phyloP scores from a whole-genome alignment of 805 yeast species.

The Wickerhamiella brachini region DNA sequence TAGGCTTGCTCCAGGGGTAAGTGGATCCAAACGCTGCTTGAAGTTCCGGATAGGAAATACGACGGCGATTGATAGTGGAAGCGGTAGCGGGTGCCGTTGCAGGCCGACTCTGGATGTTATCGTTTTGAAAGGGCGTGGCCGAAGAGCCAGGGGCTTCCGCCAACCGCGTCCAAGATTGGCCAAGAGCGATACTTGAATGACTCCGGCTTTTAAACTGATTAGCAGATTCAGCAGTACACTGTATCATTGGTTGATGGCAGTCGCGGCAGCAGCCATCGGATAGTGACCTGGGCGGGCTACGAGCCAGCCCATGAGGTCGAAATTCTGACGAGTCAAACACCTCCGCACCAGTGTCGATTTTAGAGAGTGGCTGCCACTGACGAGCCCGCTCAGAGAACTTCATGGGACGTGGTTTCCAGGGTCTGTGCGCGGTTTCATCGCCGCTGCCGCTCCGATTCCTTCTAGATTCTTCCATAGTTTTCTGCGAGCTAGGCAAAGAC shows the following conservation, averaged over 20 bases:
- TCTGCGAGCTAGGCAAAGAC: background rate
- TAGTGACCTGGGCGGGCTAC: background rate
- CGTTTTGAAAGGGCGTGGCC: no score
- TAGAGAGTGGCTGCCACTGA: background rate
- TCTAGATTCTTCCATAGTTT: background rate
- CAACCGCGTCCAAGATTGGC: background rate
- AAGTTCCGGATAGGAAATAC: background rate
- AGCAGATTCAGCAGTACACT: background rate
- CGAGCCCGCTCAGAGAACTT: background rate
- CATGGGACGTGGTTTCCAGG: background rate
- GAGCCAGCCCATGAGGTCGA: background rate
- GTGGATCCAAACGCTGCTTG: background rate
- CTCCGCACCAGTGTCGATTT: background rate
- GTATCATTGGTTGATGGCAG: background rate
- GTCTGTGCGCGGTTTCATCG: conserved; percentile 19
- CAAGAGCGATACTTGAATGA: background rate
- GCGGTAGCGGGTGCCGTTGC: background rate
- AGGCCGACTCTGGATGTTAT: background rate
- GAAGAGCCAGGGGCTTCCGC: background rate
- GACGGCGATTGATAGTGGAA: background rate
- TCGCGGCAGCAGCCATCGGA: background rate
- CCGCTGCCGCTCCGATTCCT: conserved; percentile 29
- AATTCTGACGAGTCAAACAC: background rate
- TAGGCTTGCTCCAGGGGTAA: background rate
- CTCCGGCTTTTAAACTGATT: background rate